phyloP scores from a whole-genome alignment of 495 filamentous ascomycete species.

The Podospora conica region DNA sequence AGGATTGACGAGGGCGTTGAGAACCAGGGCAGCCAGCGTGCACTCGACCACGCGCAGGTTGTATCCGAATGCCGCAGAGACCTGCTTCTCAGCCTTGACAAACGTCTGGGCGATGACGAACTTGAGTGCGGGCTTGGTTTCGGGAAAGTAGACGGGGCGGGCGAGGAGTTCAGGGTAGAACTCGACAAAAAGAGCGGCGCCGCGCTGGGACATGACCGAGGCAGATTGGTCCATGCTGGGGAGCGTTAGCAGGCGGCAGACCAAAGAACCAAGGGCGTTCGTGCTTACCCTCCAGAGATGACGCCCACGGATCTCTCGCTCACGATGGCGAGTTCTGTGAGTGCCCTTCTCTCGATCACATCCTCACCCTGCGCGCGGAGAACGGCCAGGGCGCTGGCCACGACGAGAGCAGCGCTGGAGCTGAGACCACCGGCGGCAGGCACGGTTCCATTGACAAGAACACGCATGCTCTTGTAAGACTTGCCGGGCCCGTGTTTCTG shows the following conservation, averaged over 20 bases:
- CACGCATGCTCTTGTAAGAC: constrained; percentile 70
- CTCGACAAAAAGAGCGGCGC: constrained; percentile 81
- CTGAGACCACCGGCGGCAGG: constrained; percentile 87
- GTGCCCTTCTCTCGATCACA: constrained; percentile 76
- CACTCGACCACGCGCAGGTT: constrained; percentile 96
- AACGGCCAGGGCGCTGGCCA: constrained; percentile 80
- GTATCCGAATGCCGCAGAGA: constrained; percentile 87
- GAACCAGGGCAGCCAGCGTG: constrained; percentile 72
- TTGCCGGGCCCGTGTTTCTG: constrained; percentile 52
- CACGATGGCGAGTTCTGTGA: constrained; percentile 86
- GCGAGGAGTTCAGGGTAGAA: constrained; percentile 78
- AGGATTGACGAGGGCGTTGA: constrained; percentile 48
- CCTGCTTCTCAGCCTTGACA: constrained; percentile 88
- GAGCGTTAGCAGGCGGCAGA: constrained; percentile 3
- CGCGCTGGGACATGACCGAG: constrained; percentile 82
- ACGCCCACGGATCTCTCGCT: constrained; percentile 93
- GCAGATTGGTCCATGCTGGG: constrained; percentile 93
- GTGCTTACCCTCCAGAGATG: constrained; percentile 80
- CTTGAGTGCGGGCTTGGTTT: constrained; percentile 71
- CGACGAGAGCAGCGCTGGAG: constrained; percentile 91
- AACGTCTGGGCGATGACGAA: constrained; percentile 95
- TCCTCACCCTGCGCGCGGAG: constrained; percentile 79
- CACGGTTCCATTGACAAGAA: constrained; percentile 86
- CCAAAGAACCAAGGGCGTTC: not conserved
- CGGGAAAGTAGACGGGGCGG: constrained; percentile 75